Evolutionary conservation across 83 land plant genomes (phyloP), one percentile per base, ranked within the genome.

Genomic region (Picea abies): DNA sequence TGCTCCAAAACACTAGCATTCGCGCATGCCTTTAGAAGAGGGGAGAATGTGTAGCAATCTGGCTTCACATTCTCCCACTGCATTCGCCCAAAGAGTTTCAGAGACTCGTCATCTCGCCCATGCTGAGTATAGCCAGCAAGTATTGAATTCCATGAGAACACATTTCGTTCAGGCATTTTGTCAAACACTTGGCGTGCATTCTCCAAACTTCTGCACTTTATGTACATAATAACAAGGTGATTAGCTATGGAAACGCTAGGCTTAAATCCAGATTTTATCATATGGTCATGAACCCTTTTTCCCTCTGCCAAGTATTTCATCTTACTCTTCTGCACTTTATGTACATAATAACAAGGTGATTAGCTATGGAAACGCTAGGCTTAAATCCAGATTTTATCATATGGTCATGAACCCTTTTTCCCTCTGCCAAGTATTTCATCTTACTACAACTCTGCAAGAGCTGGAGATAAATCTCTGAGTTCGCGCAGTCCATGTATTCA

Each of bases 61-160:
- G 89, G 90, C 7, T 20, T 79, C 72, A 84, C 37, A 20, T 87
- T 84, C 65, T 4, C 69, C 63, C 81, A 52, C 44, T 37, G 37
- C 94, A 92, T 90, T 86, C 90, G 89, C 22, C 82, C 82, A 69
- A 83, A 92, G 63, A 90, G 83, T 83, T 86, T 52, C 69, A 92
- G 32, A 19, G 88, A 88, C 66, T 78, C 82, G 1, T 88, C 73
- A 84, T 79, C 87, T 61, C 15, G 52, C 44, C 91, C 89, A 82
- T 86, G 76, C 80, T 65, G 80, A 2, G 82, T 72, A 80, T 88
- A 90, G 6, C 89, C 86, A n/a, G 89, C 78, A 62, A 90, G 90
- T 91, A 90, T 87, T 89, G 86, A 83, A 87, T 85, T 90, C 92
- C 94, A 92, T 49, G 87, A 86, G 66, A 61, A 56, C 3, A 87